phyloP scores from a whole-genome alignment of 2,329 filamentous ascomycete genomes.

The Thelonectria olida region DNA sequence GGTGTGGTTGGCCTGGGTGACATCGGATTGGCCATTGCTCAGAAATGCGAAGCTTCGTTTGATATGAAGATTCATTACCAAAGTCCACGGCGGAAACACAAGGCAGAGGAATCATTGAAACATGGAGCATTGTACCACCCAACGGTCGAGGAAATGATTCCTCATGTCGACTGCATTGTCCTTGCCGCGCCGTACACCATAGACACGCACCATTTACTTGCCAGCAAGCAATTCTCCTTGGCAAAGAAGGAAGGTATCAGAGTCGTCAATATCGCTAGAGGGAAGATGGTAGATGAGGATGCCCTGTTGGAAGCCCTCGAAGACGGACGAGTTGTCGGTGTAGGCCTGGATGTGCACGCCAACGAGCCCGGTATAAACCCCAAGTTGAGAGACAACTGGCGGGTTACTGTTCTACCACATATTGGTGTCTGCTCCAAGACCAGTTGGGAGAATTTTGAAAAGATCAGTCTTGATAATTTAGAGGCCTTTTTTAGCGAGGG shows the following conservation, averaged over 20 bases:
- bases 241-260: slow-evolving; percentile 27
- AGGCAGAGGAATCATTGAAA: slow-evolving; percentile 3
- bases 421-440: slow-evolving; percentile 29
- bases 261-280: slow-evolving; percentile 31
- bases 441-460: slow-evolving; percentile 30
- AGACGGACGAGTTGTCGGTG: slow-evolving; percentile 16
- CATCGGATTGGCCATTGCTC: slow-evolving; percentile 16
- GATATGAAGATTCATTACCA: slow-evolving; percentile 18
- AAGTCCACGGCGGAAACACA: slow-evolving; percentile 8
- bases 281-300: slow-evolving; percentile 32
- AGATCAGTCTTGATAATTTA: slow-evolving; percentile 23
- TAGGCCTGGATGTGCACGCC: slow-evolving; percentile 30
- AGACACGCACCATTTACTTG: slow-evolving; percentile 26
- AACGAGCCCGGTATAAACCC: slow-evolving; percentile 30
- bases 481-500: slow-evolving; percentile 24
- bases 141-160: slow-evolving; percentile 17
- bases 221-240: slow-evolving; percentile 5
- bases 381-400: slow-evolving; percentile 25
- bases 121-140: slow-evolving; percentile 6
- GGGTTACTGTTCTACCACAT: slow-evolving; percentile 23
- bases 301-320: slow-evolving; percentile 29
- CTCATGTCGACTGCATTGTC: slow-evolving; percentile 23
- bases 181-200: slow-evolving; percentile 30
- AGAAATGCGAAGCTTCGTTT: slow-evolving; percentile 21
- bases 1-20: slow-evolving; percentile 20